phyloP scores from a whole-genome alignment of 2,329 filamentous ascomycete species.

The Xylaria sp. region DNA sequence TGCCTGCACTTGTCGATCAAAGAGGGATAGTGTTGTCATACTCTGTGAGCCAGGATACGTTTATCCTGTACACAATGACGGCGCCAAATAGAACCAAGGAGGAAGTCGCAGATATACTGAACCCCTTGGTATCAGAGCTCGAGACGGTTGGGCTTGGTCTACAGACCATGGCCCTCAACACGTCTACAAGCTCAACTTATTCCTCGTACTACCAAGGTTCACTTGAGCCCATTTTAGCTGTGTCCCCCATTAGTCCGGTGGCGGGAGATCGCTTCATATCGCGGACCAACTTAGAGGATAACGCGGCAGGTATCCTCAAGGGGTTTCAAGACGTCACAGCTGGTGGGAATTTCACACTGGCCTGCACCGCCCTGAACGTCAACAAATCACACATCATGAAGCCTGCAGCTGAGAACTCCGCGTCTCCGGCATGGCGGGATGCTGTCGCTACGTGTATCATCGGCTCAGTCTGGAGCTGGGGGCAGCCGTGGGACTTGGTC shows the following conservation, averaged over 20 bases:
- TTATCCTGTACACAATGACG: conserved; percentile 19
- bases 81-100: conserved; percentile 14
- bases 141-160: conserved; percentile 3
- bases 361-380: conserved; percentile 18
- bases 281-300: conserved; percentile 2
- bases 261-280: conserved; percentile 25
- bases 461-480: conserved; percentile 22
- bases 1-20: conserved; percentile 15
- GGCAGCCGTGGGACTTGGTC: conserved; percentile 15
- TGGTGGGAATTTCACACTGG: conserved; percentile 19
- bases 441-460: conserved; percentile 16
- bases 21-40: conserved; percentile 19
- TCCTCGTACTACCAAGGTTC: conserved; percentile 10
- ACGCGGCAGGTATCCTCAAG: conserved; percentile 6
- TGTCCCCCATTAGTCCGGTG: conserved; percentile 16
- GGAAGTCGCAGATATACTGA: conserved; percentile 3
- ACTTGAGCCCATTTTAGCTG: conserved; percentile 17
- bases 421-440: conserved; percentile 9
- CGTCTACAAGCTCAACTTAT: conserved; percentile 9
- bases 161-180: conserved; percentile 15
- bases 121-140: neutral
- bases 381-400: conserved; percentile 7
- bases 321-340: conserved; percentile 18
- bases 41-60: conserved; percentile 12
- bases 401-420: neutral